Base-by-base conservation (phyloP, 805 yeast species). In the Candida methanosorbosa region DNA sequence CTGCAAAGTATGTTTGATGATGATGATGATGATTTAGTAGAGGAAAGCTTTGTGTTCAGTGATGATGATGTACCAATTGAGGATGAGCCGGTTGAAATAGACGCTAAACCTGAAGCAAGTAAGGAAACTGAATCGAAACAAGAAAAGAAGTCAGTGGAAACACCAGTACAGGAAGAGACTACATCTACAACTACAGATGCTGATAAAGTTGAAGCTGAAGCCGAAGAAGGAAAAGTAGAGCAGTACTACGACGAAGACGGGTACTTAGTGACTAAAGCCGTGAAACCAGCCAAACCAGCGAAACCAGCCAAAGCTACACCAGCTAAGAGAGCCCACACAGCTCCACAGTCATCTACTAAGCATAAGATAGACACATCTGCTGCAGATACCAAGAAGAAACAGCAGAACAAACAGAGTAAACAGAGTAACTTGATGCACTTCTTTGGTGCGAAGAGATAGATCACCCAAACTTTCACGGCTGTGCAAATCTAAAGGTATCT, bases 401-500 rank as follows among this genome's bases (percentile, higher is more conserved):
- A 37, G 17, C 18, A 33, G 12, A 44, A 45, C 27, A 50, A 48
- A 30, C 60, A 56, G 37, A 40, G 49, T 4, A 50, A 48, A 30
- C 60, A 56, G 37, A 40, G 49, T 4, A 48, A 52, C 4, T 37
- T 56, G 30, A 54, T 56, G 61, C 43, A 53, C 5, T 56, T 55
- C 34, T 56, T 56, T 32, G 55, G 56, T 9, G 13, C 48, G 13
- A 48, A 42, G 18, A 49, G 50, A 8, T 21, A 11, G 11, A 26
- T 39, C 48, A n/a, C n/a, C n/a, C n/a, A n/a, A n/a, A n/a, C n/a
- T n/a, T n/a, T n/a, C n/a, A n/a, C n/a, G n/a, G n/a, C n/a, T n/a
- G n/a, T n/a, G n/a, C n/a, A n/a, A n/a, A n/a, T n/a, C n/a, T n/a
- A n/a, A n/a, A n/a, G n/a, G n/a, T n/a, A n/a, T n/a, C n/a, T n/a